phyloP scores from a whole-genome alignment of 306 rosid genomes.

The Cyamopsis tetragonoloba region DNA sequence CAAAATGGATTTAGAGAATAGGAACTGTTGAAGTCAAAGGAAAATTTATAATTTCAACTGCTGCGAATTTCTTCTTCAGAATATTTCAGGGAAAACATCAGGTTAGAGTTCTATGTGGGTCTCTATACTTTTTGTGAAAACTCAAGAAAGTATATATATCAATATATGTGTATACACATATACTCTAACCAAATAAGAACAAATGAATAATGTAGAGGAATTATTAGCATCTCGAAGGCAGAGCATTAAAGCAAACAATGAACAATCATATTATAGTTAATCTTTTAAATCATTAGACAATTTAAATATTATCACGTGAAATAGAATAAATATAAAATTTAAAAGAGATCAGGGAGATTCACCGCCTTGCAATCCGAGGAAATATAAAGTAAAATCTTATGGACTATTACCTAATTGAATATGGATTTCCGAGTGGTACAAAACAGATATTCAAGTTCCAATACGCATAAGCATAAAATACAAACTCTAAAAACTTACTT shows the following conservation, averaged over 20 bases:
- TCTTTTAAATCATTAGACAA: not conserved
- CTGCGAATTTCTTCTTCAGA: slow-evolving; percentile 7
- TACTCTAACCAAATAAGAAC: too few species aligned
- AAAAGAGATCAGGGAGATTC: not conserved
- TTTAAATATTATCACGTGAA: not conserved
- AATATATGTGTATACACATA: too few species aligned
- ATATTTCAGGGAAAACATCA: not conserved
- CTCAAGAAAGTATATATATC: not conserved
- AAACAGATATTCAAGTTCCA: slow-evolving; percentile 7
- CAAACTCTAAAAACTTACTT: slow-evolving; percentile 48
- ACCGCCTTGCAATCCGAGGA: not conserved
- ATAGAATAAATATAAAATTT: not conserved
- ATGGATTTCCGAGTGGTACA: not conserved
- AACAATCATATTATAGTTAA: not conserved
- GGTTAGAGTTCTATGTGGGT: not conserved
- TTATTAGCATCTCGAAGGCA: too few species aligned
- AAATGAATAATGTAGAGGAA: too few species aligned
- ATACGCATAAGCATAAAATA: slow-evolving; percentile 13
- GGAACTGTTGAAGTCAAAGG: not conserved
- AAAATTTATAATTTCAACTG: not conserved
- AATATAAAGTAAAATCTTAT: not conserved
- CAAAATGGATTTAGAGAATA: not conserved
- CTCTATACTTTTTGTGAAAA: not conserved
- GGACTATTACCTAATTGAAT: slow-evolving; percentile 11
- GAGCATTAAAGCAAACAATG: slow-evolving; percentile 16